phyloP scores from a whole-genome alignment of 2,329 filamentous ascomycete genomes.

The Cytospora piceae region DNA sequence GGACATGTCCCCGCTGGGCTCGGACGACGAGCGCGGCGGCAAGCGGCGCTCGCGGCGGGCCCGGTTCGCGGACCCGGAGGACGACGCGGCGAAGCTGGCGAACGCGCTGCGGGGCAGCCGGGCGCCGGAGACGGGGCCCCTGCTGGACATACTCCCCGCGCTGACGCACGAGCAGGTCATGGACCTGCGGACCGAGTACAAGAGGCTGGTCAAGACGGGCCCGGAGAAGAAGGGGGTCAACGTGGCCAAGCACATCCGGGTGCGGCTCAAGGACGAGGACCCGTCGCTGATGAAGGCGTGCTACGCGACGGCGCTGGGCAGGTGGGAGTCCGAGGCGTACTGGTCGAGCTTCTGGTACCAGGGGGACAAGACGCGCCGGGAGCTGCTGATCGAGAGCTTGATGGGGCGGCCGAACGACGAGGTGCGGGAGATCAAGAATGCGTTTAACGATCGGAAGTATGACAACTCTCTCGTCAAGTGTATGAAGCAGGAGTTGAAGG shows the following conservation, averaged over 20 bases:
- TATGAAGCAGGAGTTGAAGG: constrained; percentile 90
- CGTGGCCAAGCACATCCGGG: constrained; percentile 82
- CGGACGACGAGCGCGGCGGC: constrained; percentile 51
- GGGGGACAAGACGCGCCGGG: constrained; percentile 78
- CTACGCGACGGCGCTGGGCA: constrained; percentile 86
- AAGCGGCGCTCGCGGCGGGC: constrained; percentile 60
- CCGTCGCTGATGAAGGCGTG: constrained; percentile 85
- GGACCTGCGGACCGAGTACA: constrained; percentile 86
- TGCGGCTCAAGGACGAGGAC: constrained; percentile 72
- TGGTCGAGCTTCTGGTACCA: constrained; percentile 99
- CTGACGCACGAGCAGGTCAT: constrained; percentile 88
- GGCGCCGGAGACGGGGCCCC: constrained; percentile 67
- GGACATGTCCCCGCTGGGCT: constrained; percentile 58
- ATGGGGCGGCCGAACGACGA: constrained; percentile 92
- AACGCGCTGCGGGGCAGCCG: constrained; percentile 72
- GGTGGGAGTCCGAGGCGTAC: constrained; percentile 92
- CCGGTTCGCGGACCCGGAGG: constrained; percentile 82
- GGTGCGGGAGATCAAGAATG: constrained; percentile 81
- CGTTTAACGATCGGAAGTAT: constrained; percentile 92
- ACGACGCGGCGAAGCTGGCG: constrained; percentile 77
- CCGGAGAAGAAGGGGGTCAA: constrained; percentile 76
- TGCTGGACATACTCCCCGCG: constrained; percentile 83
- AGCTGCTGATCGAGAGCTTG: constrained; percentile 88
- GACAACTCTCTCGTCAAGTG: constrained; percentile 77
- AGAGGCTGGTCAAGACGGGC: constrained; percentile 82